Evolutionary conservation across 106 monocot species (phyloP).

Genomic region (Ottelia alismoides): DNA sequence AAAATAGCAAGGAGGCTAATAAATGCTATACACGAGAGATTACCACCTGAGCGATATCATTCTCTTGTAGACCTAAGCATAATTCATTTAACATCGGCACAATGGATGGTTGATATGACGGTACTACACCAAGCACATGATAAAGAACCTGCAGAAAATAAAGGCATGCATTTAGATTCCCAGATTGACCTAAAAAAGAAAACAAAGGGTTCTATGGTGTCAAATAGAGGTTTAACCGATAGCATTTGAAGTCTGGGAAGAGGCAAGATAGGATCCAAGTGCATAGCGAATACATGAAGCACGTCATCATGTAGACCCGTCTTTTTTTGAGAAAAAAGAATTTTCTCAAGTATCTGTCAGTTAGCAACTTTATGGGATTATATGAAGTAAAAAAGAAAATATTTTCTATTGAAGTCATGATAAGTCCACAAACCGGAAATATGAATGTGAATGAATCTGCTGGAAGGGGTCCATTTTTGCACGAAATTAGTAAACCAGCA

Average conservation of each 20-base stretch:
- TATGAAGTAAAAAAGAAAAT: neutral
- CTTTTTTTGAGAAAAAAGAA: constrained; percentile 75
- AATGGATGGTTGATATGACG: constrained; percentile 51
- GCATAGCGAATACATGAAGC: constrained; percentile 71
- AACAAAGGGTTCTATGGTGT: too few species aligned
- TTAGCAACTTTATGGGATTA: too few species aligned
- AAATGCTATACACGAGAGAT: neutral
- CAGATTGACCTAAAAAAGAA: too few species aligned
- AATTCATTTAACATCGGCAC: constrained; percentile 89
- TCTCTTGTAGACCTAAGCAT: constrained; percentile 63
- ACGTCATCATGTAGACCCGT: constrained; percentile 82
- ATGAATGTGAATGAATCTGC: constrained; percentile 95
- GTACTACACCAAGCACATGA: constrained; percentile 79
- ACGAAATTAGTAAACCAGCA: constrained; percentile 48
- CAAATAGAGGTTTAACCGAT: too few species aligned
- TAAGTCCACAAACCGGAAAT: constrained; percentile 49
- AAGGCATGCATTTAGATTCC: neutral
- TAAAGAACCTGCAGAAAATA: constrained; percentile 58
- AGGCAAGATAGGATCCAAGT: constrained; percentile 91
- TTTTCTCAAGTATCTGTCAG: constrained; percentile 68
- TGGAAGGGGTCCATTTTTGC: constrained; percentile 76
- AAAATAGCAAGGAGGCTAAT: neutral
- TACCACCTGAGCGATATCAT: constrained; percentile 41
- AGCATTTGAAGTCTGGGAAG: constrained; percentile 88
- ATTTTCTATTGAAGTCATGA: neutral